Base-by-base conservation (phyloP, 352 stramenopile genomes). In the Globisporangium rhizosaccharum region DNA sequence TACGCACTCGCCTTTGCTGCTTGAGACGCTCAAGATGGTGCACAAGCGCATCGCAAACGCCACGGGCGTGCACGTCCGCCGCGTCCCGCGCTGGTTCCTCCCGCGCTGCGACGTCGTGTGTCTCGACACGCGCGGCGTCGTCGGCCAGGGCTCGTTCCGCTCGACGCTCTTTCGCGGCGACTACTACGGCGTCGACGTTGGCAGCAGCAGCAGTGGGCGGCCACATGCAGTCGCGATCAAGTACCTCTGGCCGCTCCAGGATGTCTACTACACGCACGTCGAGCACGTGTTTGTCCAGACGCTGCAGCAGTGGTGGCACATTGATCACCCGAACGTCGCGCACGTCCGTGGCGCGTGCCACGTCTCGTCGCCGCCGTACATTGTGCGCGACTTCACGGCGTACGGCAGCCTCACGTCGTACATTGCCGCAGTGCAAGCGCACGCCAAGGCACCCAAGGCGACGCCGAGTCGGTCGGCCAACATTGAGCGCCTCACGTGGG, bases 21-120 rank as follows among this genome's bases (percentile, higher is more conserved):
- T 86, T 10, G 80, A 88, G 67, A 83, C 74, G 26, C 67, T 90
- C 51, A 79, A 80, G 66, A 82, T 82, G 70, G 75, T 72, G 10
- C 79, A 90, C 62, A 70, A 75, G 54, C 73, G 75, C 9, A 72
- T 85, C 53, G 76, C 70, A 42, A 79, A 65, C 61, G 72, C 74
- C 49, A 82, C 60, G 42, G 73, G 67, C 28, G 48, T 87, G 42
- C 77, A 77, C 39, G 57, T 79, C 45, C 72, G 76, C 10, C 74
- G 75, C 18, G 72, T 90, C 10, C 80, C 80, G 6, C 68, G 67
- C 20, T 90, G 80, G 80, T 90, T 83, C 50, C 51, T 87, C 11
- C 69, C 80, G 1, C 59, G 69, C 1, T 67, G 56, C 11, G 71
- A 84, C 37, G 68, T 90, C 20, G 75, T 84, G 33, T 86, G 80